Evolutionary conservation across 768 basidiomycete genomes (phyloP).

Genomic region (Lactarius tabidus): DNA sequence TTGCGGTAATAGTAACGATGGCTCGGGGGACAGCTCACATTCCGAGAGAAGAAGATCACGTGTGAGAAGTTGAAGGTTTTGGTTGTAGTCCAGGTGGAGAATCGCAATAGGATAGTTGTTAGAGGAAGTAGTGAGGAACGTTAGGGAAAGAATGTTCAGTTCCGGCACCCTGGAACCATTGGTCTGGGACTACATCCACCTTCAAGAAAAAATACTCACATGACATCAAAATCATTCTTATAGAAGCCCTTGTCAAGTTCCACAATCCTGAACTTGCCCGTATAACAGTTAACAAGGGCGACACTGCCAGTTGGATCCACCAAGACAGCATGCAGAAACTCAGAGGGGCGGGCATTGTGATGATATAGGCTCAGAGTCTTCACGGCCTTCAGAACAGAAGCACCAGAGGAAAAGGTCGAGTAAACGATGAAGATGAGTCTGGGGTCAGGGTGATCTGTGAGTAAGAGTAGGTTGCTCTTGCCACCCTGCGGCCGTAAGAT

Average conservation of each 20-base stretch:
- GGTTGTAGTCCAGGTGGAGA: conserved; percentile 59
- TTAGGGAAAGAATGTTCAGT: conserved; percentile 61
- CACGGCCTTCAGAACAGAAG: conserved; percentile 37
- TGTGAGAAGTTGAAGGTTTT: conserved; percentile 58
- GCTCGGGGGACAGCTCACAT: conserved; percentile 46
- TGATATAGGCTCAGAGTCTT: conserved; percentile 54
- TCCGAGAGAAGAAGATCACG: conserved; percentile 51
- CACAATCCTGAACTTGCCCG: conserved; percentile 65
- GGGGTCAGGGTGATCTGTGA: conserved; percentile 75
- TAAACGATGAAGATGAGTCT: conserved; percentile 63
- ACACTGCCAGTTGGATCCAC: conserved; percentile 60
- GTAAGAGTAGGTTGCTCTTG: conserved; percentile 52
- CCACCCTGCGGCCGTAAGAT: conserved; percentile 12
- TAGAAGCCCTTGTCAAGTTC: conserved; percentile 51
- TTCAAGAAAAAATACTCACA: conserved; percentile 41
- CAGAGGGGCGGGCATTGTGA: conserved; percentile 53
- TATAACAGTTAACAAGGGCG: conserved; percentile 62
- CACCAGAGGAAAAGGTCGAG: conserved; percentile 33
- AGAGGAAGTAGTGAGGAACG: conserved; percentile 49
- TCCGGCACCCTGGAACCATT: conserved; percentile 51
- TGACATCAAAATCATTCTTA: conserved; percentile 55
- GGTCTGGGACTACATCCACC: background rate
- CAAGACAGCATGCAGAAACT: conserved; percentile 67
- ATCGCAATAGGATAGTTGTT: conserved; percentile 57
- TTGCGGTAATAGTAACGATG: conserved; percentile 48